A percentile compares a stretch with the other conserved stretches of the same genome.
phyloP scores from a whole-genome alignment of 352 stramenopile species.

The Phytophthora chlamydospora region DNA sequence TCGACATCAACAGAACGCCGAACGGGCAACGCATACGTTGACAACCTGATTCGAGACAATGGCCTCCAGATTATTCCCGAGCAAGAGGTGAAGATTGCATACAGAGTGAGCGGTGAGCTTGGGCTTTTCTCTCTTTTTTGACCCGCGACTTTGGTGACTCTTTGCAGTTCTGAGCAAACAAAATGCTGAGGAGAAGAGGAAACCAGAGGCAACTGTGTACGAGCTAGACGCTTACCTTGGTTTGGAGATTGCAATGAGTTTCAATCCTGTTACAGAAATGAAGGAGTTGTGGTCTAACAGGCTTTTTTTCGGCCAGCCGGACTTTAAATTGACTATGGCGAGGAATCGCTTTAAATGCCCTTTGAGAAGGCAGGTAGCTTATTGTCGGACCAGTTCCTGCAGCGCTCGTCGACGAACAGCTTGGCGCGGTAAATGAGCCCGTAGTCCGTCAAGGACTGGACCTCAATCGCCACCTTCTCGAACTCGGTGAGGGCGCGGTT shows the following conservation, averaged over 20 bases:
- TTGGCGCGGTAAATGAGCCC: too few relatives aligned
- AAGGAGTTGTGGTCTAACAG: constrained; percentile 22
- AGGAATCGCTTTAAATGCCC: constrained; percentile 13
- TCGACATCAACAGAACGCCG: neutral
- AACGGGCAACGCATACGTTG: constrained; percentile 6
- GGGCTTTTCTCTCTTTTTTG: constrained; percentile 12
- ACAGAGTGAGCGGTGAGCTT: constrained; percentile 10
- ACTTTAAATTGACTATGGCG: constrained; percentile 3
- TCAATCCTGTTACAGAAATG: constrained; percentile 16
- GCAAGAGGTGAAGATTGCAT: constrained; percentile 3
- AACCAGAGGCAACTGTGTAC: neutral
- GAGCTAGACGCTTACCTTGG: constrained; percentile 14
- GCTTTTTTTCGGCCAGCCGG: constrained; percentile 4
- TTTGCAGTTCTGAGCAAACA: constrained; percentile 5
- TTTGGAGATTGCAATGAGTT: constrained; percentile 14
- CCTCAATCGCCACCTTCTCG: too few relatives aligned
- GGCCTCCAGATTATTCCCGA: constrained; percentile 13
- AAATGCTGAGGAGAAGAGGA: constrained; percentile 6
- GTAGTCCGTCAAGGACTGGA: too few relatives aligned
- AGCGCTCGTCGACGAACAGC: too few relatives aligned
- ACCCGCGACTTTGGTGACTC: constrained; percentile 5
- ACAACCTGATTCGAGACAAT: neutral
- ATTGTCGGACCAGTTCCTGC: too few relatives aligned
- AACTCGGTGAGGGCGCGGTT: too few relatives aligned
- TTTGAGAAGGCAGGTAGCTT: too few relatives aligned